Conservation (phyloP, 176 grass and related monocot species). For the Paspalum vaginatum region DNA sequence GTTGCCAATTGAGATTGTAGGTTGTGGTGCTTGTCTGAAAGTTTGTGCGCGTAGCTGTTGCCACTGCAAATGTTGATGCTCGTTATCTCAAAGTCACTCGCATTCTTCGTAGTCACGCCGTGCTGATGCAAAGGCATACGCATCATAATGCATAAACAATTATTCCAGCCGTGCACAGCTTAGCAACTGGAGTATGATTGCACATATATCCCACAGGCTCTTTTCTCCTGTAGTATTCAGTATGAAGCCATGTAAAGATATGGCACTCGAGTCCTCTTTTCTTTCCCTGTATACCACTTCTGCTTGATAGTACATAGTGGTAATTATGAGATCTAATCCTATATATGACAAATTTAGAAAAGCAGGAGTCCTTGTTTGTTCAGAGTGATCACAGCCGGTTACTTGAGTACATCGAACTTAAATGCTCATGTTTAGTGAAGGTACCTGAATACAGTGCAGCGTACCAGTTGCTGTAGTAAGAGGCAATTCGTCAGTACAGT, state of each 20-base stretch:
- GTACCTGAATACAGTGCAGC: conserved; percentile 27
- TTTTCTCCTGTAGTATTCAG: conserved; percentile 45
- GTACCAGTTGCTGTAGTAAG: conserved; percentile 42
- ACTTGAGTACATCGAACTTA: conserved; percentile 30
- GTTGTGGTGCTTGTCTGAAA: not conserved
- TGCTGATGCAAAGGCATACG: conserved; percentile 43
- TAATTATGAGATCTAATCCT: not conserved
- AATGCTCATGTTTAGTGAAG: conserved; percentile 23
- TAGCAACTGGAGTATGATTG: conserved; percentile 48
- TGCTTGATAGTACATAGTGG: not conserved
- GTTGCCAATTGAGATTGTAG: conserved; percentile 4
- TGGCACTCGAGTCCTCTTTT: conserved; percentile 29
- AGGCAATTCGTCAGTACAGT: conserved; percentile 31
- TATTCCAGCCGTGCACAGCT: conserved; percentile 51
- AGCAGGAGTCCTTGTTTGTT: not conserved
- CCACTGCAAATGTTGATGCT: conserved; percentile 36
- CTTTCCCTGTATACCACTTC: conserved; percentile 39
- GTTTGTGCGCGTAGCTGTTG: conserved; percentile 33
- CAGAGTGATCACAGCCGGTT: conserved; percentile 2
- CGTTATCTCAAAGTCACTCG: conserved; percentile 42
- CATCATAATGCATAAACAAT: conserved; percentile 52
- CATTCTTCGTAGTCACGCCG: conserved; percentile 49
- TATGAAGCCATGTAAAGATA: conserved; percentile 48
- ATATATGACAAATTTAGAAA: not conserved
- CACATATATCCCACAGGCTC: conserved; percentile 24